Base-by-base conservation (phyloP, 1,284 basidiomycete genomes). In the Abortiporus biennis region DNA sequence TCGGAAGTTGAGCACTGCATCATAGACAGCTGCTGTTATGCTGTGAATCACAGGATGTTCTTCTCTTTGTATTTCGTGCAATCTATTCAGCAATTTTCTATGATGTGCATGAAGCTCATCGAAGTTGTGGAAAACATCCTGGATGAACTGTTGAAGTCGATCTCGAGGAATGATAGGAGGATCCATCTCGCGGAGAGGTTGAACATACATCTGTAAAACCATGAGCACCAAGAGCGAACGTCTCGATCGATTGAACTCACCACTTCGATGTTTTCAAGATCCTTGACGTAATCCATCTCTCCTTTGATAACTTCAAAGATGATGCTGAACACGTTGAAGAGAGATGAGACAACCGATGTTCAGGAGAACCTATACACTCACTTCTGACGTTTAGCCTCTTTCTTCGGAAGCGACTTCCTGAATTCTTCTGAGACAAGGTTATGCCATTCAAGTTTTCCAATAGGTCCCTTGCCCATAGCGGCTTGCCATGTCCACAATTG, bases 251-350 rank as follows among this genome's bases (percentile, higher is more conserved):
- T 48, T 16, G 29, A 36, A 62, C 78, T 40, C 46, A 91, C 88
- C 41, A 69, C 74, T 47, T 92, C 86, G 44, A 98, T 85, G 42
- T 87, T 85, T 57, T 94, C 87, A 21, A 99, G 66, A 69, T 99
- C 96, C 44, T 83, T 84, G 9, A 96, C 88, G 59, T 97, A 98
- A 40, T 84, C 80, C 84, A 95, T 94, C 65, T 99, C 95, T 45
- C 87, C 89, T 56, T 94, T 87, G 57, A 99, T 95, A 37, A 98
- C 68, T 64, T 99, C 95, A 55, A 94, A 95, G 38, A 98, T 94
- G 51, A 89, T 80, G 32, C 90, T 92, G 48, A 23, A 47, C 27
- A 9, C 27, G n/a, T n/a, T n/a, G n/a, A 36, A 29, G 37, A 24
- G 44, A 32, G 41, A n/a, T 22, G 16, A 42, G 20, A 4, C 23